Evolutionary conservation across 1,139 yeast genomes (phyloP), one percentile per base, ranked within the genome.

Genomic region (Hemisphaericaspora lyxosophila): DNA sequence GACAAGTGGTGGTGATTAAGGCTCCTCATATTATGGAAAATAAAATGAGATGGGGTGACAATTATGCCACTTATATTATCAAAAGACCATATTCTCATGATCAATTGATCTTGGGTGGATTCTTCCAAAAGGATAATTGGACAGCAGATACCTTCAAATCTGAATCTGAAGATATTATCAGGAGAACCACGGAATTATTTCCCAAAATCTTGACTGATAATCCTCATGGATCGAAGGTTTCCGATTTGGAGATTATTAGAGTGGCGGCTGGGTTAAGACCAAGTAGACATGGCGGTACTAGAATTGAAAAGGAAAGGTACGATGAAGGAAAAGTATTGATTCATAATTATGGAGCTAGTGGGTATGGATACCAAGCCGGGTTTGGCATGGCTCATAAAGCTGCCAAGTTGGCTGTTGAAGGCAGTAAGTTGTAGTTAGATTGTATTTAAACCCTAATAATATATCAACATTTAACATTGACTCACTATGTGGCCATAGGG

Each of bases 191-290:
- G 2, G 64, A 57, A 18, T 56, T 81, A 31, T 58, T 67, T 37
- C 90, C 92, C 0, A 67, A 74, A 44, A 64, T 82, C 33, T 55
- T 73, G 38, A 63, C 58, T 13, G 48, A 60, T 64, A 75, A 36
- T 41, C 57, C 49, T 8, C 29, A 40, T 31, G 61, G 59, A 2
- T 20, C 44, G 13, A 36, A 42, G 15, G 39, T 50, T 27, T 40
- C 46, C n/a, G 58, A 54, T 33, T 43, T 47, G 28, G 62, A 75
- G 42, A 64, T 84, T 29, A 38, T 82, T 4, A 67, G 84, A 38
- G 82, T 75, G 25, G 83, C 75, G 0, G 78, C 86, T 5, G 92
- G 89, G 0, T 65, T 82, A 34, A 70, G 92, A 48, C 92, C 92
- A 4, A 68, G 80, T 33, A 73, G 90, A 56, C 66, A 73, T 33